Percentiles rank a stretch among this genome's conserved stretches.
Evolutionary conservation across 495 filamentous ascomycete species (phyloP).

Genomic region (Hyphodiscus hymeniophilus): DNA sequence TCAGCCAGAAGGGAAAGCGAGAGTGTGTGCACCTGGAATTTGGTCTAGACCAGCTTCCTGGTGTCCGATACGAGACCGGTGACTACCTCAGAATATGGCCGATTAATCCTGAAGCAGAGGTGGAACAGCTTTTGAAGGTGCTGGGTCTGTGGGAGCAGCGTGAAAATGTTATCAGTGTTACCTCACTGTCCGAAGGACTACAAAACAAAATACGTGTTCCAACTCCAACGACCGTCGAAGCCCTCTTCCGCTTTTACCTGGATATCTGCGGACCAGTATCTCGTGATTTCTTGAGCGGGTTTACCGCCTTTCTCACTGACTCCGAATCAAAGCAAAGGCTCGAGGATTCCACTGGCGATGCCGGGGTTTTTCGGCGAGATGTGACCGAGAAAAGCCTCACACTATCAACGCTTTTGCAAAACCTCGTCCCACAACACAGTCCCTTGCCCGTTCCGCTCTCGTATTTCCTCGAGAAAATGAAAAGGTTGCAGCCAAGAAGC

Average conservation of each 20-base stretch:
- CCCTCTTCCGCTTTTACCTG: conserved; percentile 13
- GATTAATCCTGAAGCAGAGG: conserved; percentile 10
- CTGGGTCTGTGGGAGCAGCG: background rate
- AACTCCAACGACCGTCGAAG: conserved; percentile 8
- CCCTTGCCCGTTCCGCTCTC: conserved; percentile 5
- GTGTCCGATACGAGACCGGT: conserved; percentile 19
- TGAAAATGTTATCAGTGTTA: background rate
- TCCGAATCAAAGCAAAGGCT: background rate
- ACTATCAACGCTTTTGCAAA: background rate
- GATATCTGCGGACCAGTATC: conserved; percentile 13
- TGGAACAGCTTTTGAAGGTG: conserved; percentile 1
- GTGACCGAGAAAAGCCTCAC: conserved; percentile 1
- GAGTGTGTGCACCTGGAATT: conserved; percentile 17
- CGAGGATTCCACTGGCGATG: background rate
- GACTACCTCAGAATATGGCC: conserved; percentile 17
- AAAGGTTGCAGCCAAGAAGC: conserved; percentile 7
- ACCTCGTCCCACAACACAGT: background rate
- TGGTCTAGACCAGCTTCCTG: background rate
- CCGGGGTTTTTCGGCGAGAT: conserved; percentile 3
- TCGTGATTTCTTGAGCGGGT: background rate
- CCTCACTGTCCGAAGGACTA: too few relatives aligned
- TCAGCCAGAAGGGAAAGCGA: background rate
- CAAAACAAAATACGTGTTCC: conserved; percentile 11
- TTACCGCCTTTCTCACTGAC: conserved; percentile 5
- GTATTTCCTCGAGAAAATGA: conserved; percentile 6